phyloP scores from a whole-genome alignment of 192 early-diverging fungal genomes.

The Umbelopsis sp. region DNA sequence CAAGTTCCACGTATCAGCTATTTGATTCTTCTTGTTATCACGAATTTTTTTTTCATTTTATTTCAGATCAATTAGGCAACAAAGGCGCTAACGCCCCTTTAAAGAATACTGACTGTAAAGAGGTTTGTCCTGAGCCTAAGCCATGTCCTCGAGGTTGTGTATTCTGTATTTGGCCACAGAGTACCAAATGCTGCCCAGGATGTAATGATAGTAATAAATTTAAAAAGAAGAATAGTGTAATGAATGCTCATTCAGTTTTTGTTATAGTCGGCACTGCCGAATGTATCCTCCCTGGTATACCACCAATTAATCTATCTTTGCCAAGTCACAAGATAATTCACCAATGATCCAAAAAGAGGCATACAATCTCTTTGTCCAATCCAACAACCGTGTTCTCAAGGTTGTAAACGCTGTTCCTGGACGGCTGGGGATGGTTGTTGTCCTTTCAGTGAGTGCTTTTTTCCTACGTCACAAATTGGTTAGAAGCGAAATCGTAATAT shows the following conservation, averaged over 20 bases:
- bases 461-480: neutral
- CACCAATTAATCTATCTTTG: neutral
- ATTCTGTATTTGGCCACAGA: neutral
- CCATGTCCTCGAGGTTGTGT: neutral
- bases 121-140: neutral
- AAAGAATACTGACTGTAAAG: too few species aligned
- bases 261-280: neutral
- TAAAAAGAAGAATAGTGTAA: neutral
- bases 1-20: too few species aligned
- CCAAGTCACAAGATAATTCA: neutral
- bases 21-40: too few species aligned
- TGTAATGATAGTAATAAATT: neutral
- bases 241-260: too few species aligned
- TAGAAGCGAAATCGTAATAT: too few species aligned
- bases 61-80: too few species aligned
- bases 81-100: too few species aligned
- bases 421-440: neutral
- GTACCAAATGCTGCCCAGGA: neutral
- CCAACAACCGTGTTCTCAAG: neutral
- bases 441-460: neutral
- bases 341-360: neutral
- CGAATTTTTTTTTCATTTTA: too few species aligned
- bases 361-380: neutral
- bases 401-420: conserved; percentile 1
- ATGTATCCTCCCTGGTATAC: neutral